Base-by-base conservation (phyloP, 768 basidiomycete species). In the Tylopilus felleus region DNA sequence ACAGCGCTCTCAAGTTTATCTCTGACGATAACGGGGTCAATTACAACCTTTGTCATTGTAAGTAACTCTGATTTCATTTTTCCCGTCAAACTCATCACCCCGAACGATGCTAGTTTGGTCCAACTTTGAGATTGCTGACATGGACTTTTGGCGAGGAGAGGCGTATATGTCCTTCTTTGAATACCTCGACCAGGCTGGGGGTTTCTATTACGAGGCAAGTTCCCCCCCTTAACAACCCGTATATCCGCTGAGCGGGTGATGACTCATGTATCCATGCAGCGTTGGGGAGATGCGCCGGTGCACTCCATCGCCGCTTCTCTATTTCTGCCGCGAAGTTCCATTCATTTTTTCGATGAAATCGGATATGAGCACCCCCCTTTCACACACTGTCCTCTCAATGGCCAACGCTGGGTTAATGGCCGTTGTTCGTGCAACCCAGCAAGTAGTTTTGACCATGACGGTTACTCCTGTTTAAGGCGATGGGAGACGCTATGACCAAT, bases 321-420 rank as follows among this genome's bases (percentile, higher is more conserved):
- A 10, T 91, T 98, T 65, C 84, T 92, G 0, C 83, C 80, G 62
- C 93, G 92, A 63, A 86, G 87, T 12, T 87, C 94, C 69, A 85
- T 98, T 46, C 92, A 97, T 70, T 99, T 93, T 76, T 98, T 98
- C 75, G 80, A 87, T 52, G 93, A 98, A 61, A 93, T 99, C 43
- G 96, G 67, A 13, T 68, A 68, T 31, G 61, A 68, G 23, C 67
- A 68, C 16, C n/a, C 61, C 5, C 67, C 67, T 1, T 69, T 47
- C 42, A 69, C 61, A 5, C 67, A 68, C 23, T 68, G 67, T 35
- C 67, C 67, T 5, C 13, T 14, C 10, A 25, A 63, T 12, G 21
- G 2, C 14, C 47, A 60, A n/a, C 67, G 53, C 9, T 68, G 67
- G 67, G 21, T 47, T 1, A 23, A 40, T 21, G 61, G 58, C 0